Percentiles rank a stretch among this genome's conserved stretches.
phyloP scores from a whole-genome alignment of 1,284 basidiomycete genomes.

The Schizophyllum commune region DNA sequence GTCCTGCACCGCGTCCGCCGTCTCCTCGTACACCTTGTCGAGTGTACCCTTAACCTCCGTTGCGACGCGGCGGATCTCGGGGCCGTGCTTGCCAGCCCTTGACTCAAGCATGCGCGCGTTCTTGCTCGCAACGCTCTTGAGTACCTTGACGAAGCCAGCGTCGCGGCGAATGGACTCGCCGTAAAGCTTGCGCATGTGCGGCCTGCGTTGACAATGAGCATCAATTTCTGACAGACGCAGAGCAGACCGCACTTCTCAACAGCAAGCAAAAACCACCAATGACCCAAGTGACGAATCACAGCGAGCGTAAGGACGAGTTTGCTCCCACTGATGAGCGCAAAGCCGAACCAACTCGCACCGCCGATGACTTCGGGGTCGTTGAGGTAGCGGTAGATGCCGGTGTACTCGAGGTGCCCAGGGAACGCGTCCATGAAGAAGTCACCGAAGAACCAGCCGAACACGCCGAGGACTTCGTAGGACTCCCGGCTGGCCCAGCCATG shows the following conservation, averaged over 20 bases:
- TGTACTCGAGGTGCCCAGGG: constrained; percentile 87
- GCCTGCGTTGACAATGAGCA: constrained; percentile 39
- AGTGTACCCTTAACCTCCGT: constrained; percentile 89
- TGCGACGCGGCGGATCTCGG: constrained; percentile 74
- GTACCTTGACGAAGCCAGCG: constrained; percentile 93
- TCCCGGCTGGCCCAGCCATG: constrained; percentile 91
- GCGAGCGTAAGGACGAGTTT: constrained; percentile 84
- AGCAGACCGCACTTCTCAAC: constrained; percentile 73
- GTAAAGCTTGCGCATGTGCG: constrained; percentile 95
- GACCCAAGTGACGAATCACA: constrained; percentile 74
- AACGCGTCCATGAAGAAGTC: constrained; percentile 98
- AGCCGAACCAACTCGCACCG: constrained; percentile 90
- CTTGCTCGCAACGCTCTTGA: constrained; percentile 83
- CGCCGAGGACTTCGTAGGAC: constrained; percentile 87
- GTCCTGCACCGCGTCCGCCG: constrained; percentile 82
- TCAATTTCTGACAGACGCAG: constrained; percentile 3
- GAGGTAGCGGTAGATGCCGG: constrained; percentile 92
- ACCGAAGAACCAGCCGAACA: constrained; percentile 96
- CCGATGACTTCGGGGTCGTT: constrained; percentile 98
- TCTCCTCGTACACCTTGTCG: constrained; percentile 92
- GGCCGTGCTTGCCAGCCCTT: constrained; percentile 60
- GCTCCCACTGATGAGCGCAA: constrained; percentile 85
- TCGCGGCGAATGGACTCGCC: constrained; percentile 90
- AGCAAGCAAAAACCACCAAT: constrained; percentile 86
- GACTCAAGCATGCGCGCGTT: constrained; percentile 60